Evolutionary conservation across 768 basidiomycete genomes (phyloP).

Genomic region (Leucosporidium creatinivorum): DNA sequence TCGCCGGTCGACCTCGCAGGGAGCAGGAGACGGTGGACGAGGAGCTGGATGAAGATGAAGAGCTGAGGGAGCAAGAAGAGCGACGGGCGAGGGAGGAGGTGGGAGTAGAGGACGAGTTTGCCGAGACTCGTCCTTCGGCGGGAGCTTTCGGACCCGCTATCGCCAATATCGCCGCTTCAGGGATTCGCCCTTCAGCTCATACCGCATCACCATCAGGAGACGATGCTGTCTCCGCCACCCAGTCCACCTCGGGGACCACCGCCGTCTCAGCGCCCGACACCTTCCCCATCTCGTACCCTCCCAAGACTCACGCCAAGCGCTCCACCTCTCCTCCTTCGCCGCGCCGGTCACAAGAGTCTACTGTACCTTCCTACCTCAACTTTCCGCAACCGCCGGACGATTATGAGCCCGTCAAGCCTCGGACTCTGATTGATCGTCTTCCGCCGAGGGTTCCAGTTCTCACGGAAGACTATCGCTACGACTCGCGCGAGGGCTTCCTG

Average conservation of each 20-base stretch:
- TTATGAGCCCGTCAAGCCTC: slow-evolving; percentile 6
- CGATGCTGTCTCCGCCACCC: background rate
- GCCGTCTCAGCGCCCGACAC: background rate
- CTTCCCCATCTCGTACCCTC: slow-evolving; percentile 2
- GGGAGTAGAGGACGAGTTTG: background rate
- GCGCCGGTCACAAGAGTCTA: slow-evolving; percentile 4
- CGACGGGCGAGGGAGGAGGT: background rate
- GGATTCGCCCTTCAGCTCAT: background rate
- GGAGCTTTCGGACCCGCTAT: background rate
- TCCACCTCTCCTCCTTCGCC: background rate
- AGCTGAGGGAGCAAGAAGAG: background rate
- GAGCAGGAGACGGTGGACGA: background rate
- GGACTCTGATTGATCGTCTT: slow-evolving; percentile 13
- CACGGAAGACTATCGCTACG: slow-evolving; percentile 26
- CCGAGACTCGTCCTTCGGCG: no score
- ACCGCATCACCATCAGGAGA: background rate
- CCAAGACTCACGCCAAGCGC: background rate
- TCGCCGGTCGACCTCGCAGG: background rate
- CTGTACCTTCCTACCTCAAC: slow-evolving; percentile 11
- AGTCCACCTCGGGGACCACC: background rate
- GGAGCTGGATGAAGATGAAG: background rate
- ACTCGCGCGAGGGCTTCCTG: slow-evolving; percentile 22
- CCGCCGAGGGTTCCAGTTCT: slow-evolving; percentile 19
- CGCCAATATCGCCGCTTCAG: background rate
- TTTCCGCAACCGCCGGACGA: slow-evolving; percentile 26